These are phyloP conservation scores for Chalciporus chontae DNA, from an alignment of 768 basidiomycete genomes.

Conservation along the genomic window DNA sequence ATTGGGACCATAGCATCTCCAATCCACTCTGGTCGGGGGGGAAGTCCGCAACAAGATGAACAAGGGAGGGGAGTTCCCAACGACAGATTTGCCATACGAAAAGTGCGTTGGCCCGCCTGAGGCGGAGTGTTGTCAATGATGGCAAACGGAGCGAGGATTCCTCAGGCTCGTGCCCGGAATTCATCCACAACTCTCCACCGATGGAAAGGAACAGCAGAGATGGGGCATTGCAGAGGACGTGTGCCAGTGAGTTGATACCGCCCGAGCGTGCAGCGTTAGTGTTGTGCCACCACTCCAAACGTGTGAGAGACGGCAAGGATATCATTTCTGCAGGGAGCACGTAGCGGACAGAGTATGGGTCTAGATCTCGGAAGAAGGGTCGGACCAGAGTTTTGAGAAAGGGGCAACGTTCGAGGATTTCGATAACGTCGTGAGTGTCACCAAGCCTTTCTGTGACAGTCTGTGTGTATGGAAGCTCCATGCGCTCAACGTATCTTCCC, in stretches of 20 bases:
- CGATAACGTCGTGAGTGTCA: constrained; percentile 35
- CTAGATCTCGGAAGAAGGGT: constrained; percentile 27
- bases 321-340: constrained; percentile 50
- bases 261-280: constrained; percentile 54
- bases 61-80: constrained; percentile 55
- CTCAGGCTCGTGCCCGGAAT: constrained; percentile 13
- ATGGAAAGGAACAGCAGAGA: constrained; percentile 57
- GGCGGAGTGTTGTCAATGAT: constrained; percentile 49
- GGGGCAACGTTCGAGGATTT: constrained; percentile 48
- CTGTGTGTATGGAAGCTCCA: constrained; percentile 54
- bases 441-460: constrained; percentile 39
- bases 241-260: constrained; percentile 58
- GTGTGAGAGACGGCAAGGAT: constrained; percentile 47
- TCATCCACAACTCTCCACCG: constrained; percentile 41
- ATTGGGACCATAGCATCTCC: constrained; percentile 45
- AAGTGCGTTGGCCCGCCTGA: constrained; percentile 46
- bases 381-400: constrained; percentile 54
- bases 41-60: constrained; percentile 49
- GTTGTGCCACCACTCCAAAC: constrained; percentile 70
- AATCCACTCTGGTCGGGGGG: constrained; percentile 37
- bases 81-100: constrained; percentile 45
- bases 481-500: constrained; percentile 47
- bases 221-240: constrained; percentile 51
- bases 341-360: constrained; percentile 36
- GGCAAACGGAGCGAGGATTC: constrained; percentile 37